Percentiles rank a stretch among this genome's conserved stretches.
These are phyloP conservation scores for Passiflora organensis DNA, from an alignment of 345 rosid species.

Conservation along the genomic window DNA sequence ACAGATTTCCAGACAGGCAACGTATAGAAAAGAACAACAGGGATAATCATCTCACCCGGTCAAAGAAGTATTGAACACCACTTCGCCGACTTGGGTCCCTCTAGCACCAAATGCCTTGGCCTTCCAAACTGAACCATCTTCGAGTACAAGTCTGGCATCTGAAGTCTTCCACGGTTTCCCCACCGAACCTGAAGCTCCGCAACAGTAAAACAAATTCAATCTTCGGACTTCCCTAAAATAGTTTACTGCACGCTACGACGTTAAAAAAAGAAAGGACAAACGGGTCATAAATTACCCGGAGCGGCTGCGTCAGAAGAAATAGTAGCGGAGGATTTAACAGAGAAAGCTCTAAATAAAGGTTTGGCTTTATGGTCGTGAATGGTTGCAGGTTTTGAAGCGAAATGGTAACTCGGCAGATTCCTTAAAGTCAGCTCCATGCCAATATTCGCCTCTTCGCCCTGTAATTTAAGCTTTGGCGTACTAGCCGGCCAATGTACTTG, in stretches of 20 bases:
- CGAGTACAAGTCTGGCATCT: slow-evolving; percentile 84
- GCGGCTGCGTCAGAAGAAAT: slow-evolving; percentile 36
- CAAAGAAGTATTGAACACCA: slow-evolving; percentile 91
- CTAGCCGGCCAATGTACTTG: too few relatives aligned
- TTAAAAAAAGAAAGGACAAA: not conserved
- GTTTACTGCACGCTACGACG: too few relatives aligned
- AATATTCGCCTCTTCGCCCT: too few relatives aligned
- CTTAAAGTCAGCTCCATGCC: slow-evolving; percentile 11
- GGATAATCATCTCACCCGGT: slow-evolving; percentile 51
- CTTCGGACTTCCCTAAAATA: not conserved
- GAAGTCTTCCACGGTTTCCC: slow-evolving; percentile 85
- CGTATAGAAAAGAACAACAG: not conserved
- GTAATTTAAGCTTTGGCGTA: too few relatives aligned
- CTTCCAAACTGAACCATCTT: slow-evolving; percentile 89
- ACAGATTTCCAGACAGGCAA: too few relatives aligned
- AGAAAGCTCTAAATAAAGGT: slow-evolving; percentile 20
- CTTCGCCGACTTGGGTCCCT: slow-evolving; percentile 92
- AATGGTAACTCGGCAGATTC: not conserved
- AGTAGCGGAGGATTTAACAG: slow-evolving; percentile 46
- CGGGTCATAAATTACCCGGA: slow-evolving; percentile 35
- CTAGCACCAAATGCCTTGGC: slow-evolving; percentile 96
- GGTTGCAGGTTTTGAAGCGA: not conserved
- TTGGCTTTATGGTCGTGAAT: not conserved
- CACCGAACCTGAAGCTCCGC: slow-evolving; percentile 30
- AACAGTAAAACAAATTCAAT: not conserved